These are phyloP conservation scores for Porpolomopsis calyptriformis DNA, from an alignment of 768 basidiomycete species.

Conservation along the genomic window DNA sequence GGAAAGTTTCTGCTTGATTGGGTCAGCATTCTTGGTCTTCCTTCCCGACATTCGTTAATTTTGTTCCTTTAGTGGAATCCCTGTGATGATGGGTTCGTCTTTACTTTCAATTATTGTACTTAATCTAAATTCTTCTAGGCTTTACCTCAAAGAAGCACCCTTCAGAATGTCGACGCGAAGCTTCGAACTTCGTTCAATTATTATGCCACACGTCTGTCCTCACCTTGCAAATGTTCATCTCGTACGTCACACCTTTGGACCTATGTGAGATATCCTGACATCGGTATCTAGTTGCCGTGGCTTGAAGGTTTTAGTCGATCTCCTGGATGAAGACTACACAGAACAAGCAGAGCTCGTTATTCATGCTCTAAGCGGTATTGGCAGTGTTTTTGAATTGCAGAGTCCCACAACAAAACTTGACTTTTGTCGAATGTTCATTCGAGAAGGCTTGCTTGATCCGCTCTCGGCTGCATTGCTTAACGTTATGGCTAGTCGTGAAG, in stretches of 20 bases:
- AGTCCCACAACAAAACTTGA: conserved; percentile 96
- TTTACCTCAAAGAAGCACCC: conserved; percentile 94
- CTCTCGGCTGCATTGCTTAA: conserved; percentile 82
- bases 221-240: conserved; percentile 98
- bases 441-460: conserved; percentile 90
- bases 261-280: neutral
- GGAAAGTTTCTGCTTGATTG: conserved; percentile 92
- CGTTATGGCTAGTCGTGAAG: conserved; percentile 68
- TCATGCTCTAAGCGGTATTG: conserved; percentile 89
- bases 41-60: neutral
- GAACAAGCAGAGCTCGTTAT: conserved; percentile 87
- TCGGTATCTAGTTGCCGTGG: conserved; percentile 77
- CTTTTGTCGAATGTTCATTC: conserved; percentile 96
- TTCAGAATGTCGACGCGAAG: conserved; percentile 87
- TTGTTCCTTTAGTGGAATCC: conserved; percentile 59
- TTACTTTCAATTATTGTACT: neutral
- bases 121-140: conserved; percentile 29
- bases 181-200: conserved; percentile 87
- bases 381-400: conserved; percentile 91
- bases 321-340: conserved; percentile 91
- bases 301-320: conserved; percentile 85
- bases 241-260: conserved; percentile 46
- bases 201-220: conserved; percentile 88
- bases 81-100: conserved; percentile 78
- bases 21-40: conserved; percentile 31